Evolutionary conservation across 1,284 basidiomycete genomes (phyloP), one percentile per base, ranked within the genome.

Genomic region (Phaffia rhodozyma): DNA sequence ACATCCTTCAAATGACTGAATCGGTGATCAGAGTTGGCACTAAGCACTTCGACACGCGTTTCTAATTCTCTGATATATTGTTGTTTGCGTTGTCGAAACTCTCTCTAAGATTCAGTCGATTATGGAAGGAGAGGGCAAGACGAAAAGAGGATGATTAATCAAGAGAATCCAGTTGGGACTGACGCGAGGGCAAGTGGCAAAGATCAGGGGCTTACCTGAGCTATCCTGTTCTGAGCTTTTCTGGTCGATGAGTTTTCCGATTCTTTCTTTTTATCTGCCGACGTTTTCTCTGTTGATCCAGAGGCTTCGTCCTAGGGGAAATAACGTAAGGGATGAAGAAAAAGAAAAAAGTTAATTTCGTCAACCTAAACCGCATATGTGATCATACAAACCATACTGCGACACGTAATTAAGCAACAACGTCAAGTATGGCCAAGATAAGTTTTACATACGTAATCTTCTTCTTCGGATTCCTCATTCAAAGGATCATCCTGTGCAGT

Each of bases 51-150:
- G 30, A 63, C 55, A 3, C 59, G 27, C 18, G 58, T 59, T 25
- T 59, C 58, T 30, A 59, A 48, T n/a, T 59, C 58, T 59, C 29
- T 52, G 25, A 63, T 63, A 43, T 63, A 63, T 53, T 63, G 62
- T 32, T 63, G 62, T 48, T 63, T 63, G 13, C 62, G 51, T 29
- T 58, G 62, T 23, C 62, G 50, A 48, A 63, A 63, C 38, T 63
- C 62, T 47, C 62, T 47, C 34, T 63, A 56, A 3, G 29, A 47
- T 20, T 21, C 20, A 29, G 21, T 47, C 7, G 20, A 43, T 23
- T 9, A 32, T 4, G 23, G 49, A 21, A n/a, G 9, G 29, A 55
- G 32, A 34, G 32, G 9, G 32, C 32, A 9, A 55, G 34, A 29
- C 4, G 5, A 9, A 34, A 32, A 34, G 23, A n/a, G 7, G 7